Base-by-base conservation (phyloP, 805 yeast genomes). In the Cyberlindnera amylophila region DNA sequence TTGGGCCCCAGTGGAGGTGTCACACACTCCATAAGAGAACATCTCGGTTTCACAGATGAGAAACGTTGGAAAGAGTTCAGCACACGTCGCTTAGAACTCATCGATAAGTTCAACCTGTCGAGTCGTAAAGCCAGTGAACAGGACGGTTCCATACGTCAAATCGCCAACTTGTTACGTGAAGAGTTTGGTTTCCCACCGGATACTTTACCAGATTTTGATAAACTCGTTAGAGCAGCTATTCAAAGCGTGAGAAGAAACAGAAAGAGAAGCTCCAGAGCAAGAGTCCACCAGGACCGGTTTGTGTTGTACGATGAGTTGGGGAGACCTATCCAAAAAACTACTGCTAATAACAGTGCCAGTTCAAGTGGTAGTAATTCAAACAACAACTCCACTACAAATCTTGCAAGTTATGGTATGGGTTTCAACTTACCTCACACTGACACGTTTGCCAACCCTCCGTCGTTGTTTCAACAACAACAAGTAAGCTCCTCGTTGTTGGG, bases 231-330 rank as follows among this genome's bases (percentile, higher is more conserved):
- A 29, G 95, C 96, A 9, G 98, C 96, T 1, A 82, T 91, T 21
- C 99, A 91, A 63, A 82, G 95, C 39, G 97, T 86, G 2, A 69
- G 98, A 48, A 70, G 99, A 51, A 91, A 91, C 61, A 72, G 96
- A 46, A 86, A 83, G 57, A 64, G 96, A 50, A 75, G 79, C 16
- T 54, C 60, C 8, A 45, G 57, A 19, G 54, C 61, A 3, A 43
- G 55, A 17, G 39, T 54, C 3, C 38, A 48, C 19, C 46, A 41
- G 15, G 57, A 54, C 24, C 41, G 58, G 16, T 54, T 54, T 17
- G 41, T 57, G 11, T 36, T 46, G 10, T 50, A 49, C 31, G 54
- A 49, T 16, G 56, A 53, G 9, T 36, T 40, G 36, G 40, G 47
- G 16, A 39, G 40, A 24, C 19, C 44, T 4, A 28, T 38, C 34